These are phyloP conservation scores for Torrubiellomyces zombiae DNA, from an alignment of 2,329 filamentous ascomycete species.

Conservation along the genomic window DNA sequence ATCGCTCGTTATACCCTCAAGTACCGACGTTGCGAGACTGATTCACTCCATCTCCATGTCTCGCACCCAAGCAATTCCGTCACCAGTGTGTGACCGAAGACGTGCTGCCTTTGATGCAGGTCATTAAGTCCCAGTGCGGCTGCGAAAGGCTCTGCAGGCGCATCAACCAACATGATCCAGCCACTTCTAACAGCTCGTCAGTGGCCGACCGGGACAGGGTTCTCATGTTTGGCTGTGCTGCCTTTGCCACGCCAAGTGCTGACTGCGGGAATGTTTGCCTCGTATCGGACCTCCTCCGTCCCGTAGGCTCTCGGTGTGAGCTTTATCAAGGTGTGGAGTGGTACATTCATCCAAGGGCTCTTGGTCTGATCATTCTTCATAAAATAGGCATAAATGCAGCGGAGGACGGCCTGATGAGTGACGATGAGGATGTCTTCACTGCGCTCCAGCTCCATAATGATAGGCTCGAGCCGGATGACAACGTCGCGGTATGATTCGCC, in stretches of 20 bases:
- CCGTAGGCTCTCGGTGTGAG: slow-evolving; percentile 87
- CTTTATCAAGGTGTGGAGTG: slow-evolving; percentile 90
- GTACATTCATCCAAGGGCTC: slow-evolving; percentile 97
- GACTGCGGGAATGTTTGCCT: slow-evolving; percentile 86
- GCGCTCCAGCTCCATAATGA: slow-evolving; percentile 97
- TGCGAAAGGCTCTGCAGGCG: no score
- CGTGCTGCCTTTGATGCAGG: no score
- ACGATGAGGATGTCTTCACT: slow-evolving; percentile 96
- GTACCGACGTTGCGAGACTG: no score
- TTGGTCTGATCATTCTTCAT: slow-evolving; percentile 91
- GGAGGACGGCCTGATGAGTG: slow-evolving; percentile 88
- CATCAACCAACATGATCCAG: no score
- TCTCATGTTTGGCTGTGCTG: slow-evolving; percentile 75
- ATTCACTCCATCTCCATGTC: no score
- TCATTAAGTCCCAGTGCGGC: no score
- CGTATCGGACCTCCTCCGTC: slow-evolving; percentile 74
- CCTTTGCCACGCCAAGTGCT: slow-evolving; percentile 95
- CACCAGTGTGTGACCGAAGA: no score
- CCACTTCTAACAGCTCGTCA: no score
- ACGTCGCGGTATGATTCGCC: slow-evolving; percentile 94
- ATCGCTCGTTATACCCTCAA: no score
- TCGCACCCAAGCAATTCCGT: no score
- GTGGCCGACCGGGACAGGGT: slow-evolving; percentile 27
- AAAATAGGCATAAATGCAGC: slow-evolving; percentile 97
- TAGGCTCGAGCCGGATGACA: slow-evolving; percentile 91